Conservation (phyloP, 2,329 filamentous ascomycete species). For the Aspergillaceae sp. region DNA sequence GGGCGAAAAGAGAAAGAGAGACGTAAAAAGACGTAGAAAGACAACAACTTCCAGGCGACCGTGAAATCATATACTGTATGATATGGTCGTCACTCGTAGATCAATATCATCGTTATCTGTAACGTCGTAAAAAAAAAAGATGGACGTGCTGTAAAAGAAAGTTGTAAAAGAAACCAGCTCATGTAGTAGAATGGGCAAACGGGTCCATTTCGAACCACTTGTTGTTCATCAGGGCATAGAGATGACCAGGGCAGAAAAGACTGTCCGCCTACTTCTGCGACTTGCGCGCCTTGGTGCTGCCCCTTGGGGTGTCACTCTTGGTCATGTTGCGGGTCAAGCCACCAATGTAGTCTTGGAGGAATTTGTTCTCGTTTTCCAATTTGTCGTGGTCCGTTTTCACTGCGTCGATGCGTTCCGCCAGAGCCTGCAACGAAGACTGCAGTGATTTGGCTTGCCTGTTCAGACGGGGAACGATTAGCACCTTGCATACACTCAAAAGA, state of each 20-base stretch:
- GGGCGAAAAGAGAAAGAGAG: slow-evolving; percentile 4
- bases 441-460: slow-evolving; percentile 75
- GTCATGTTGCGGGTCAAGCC: slow-evolving; percentile 73
- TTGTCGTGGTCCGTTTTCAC: slow-evolving; percentile 94
- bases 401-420: slow-evolving; percentile 89
- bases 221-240: no score
- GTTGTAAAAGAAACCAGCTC: not conserved
- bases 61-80: not conserved
- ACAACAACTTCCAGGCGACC: slow-evolving; percentile 2
- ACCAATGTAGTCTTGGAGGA: slow-evolving; percentile 95
- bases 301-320: slow-evolving; percentile 48
- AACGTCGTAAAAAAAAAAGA: not conserved
- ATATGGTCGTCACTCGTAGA: not conserved
- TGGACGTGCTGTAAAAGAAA: slow-evolving; percentile 8
- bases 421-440: slow-evolving; percentile 78
- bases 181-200: not conserved
- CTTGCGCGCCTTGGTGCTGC: slow-evolving; percentile 45
- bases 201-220: not conserved
- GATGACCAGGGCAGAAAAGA: no score
- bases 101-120: not conserved
- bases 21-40: slow-evolving; percentile 2
- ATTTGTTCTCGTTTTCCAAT: slow-evolving; percentile 92
- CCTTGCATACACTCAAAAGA: not conserved
- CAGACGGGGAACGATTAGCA: not conserved
- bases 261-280: slow-evolving; percentile 25